Percentiles rank a stretch among this genome's conserved stretches.
Conservation (phyloP, 163 green algal species). For the Chlorella variabilis region DNA sequence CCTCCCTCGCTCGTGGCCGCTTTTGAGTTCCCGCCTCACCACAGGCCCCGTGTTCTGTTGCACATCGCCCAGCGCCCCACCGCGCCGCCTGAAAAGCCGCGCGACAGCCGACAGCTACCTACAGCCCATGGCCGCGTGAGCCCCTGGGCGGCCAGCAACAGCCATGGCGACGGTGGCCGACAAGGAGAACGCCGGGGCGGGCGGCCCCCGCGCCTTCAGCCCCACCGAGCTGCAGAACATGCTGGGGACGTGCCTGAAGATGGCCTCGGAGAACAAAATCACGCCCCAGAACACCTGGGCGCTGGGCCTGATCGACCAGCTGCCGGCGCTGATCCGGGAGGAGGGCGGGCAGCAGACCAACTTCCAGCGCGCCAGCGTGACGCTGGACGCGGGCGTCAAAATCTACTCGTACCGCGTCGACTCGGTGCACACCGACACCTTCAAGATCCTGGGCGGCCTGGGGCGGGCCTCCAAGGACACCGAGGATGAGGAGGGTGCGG, state of each 20-base stretch:
- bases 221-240: constrained; percentile 42
- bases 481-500: constrained; percentile 17
- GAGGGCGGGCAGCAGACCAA: constrained; percentile 47
- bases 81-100: too few species aligned
- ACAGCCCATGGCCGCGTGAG: too few species aligned
- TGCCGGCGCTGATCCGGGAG: constrained; percentile 65
- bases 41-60: too few species aligned
- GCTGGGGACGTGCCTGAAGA: constrained; percentile 81
- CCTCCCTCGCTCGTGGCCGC: too few species aligned
- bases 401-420: constrained; percentile 95
- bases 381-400: constrained; percentile 91
- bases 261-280: constrained; percentile 95
- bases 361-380: constrained; percentile 75
- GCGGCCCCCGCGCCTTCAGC: not conserved
- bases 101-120: too few species aligned
- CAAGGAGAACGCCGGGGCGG: constrained; percentile 25
- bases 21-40: too few species aligned
- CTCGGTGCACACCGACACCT: constrained; percentile 82
- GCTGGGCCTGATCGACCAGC: constrained; percentile 88
- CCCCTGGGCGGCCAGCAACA: not conserved
- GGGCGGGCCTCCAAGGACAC: constrained; percentile 37
- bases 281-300: constrained; percentile 89
- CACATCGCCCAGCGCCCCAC: too few species aligned
- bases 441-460: constrained; percentile 81
- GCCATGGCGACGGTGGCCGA: not conserved